phyloP scores from a whole-genome alignment of 306 rosid species.

The Quercus agrifolia region DNA sequence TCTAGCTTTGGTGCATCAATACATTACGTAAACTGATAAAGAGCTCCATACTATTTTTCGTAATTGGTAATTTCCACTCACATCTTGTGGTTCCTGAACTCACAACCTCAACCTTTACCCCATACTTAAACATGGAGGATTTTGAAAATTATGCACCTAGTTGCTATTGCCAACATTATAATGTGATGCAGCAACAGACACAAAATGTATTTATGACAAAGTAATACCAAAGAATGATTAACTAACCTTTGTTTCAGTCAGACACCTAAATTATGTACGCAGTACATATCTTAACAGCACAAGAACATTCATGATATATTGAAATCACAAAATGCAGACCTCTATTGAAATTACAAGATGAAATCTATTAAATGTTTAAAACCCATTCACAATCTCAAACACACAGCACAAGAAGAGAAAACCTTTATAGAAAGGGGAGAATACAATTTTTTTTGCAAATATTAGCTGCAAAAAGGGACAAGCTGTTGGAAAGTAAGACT shows the following conservation, averaged over 20 bases:
- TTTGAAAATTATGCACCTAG: neutral
- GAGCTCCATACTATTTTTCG: neutral
- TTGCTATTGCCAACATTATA: neutral
- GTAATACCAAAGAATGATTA: neutral
- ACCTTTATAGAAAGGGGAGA: constrained; percentile 7
- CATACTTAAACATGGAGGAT: neutral
- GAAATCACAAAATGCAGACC: neutral
- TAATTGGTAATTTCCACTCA: neutral
- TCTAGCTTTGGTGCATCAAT: neutral
- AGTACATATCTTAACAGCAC: neutral
- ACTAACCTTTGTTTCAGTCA: neutral
- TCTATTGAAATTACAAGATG: neutral
- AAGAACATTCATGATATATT: neutral
- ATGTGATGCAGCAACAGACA: neutral
- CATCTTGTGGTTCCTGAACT: neutral
- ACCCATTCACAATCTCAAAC: neutral
- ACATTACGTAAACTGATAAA: neutral
- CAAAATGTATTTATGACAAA: neutral
- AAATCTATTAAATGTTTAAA: neutral
- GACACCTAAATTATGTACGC: neutral
- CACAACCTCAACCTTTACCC: neutral
- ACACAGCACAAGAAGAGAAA: neutral
- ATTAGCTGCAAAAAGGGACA: constrained; percentile 17
- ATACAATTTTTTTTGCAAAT: neutral
- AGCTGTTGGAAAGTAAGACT: no score